Percentiles rank a stretch among this genome's conserved stretches.
phyloP scores from a whole-genome alignment of 2,329 filamentous ascomycete genomes.

The Waltergamsia citrina region DNA sequence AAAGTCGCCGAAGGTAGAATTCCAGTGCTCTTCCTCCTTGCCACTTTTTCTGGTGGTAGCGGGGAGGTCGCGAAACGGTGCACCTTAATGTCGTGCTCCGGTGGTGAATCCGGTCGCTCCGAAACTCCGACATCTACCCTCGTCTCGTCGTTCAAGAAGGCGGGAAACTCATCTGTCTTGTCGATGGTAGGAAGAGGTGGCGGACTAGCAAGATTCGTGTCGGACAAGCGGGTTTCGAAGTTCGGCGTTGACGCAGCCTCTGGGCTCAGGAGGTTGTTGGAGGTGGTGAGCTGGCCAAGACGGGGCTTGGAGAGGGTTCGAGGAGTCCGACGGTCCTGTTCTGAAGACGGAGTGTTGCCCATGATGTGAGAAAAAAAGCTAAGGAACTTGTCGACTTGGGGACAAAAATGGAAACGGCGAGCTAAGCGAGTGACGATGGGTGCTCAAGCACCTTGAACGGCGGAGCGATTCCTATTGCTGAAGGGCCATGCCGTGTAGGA shows the following conservation, averaged over 20 bases:
- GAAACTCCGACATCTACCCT: too few relatives aligned
- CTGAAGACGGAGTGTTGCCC: slow-evolving; percentile 41
- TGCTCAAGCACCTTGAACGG: slow-evolving; percentile 2
- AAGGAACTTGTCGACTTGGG: too few relatives aligned
- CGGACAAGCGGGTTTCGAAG: slow-evolving; percentile 17
- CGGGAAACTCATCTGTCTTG: too few relatives aligned
- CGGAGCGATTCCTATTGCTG: slow-evolving; percentile 2
- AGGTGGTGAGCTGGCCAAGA: slow-evolving; percentile 24
- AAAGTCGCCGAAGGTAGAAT: not conserved
- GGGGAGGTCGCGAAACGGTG: too few relatives aligned
- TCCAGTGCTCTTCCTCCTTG: not conserved
- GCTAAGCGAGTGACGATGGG: not conserved
- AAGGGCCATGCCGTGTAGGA: not conserved
- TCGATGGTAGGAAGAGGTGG: too few relatives aligned
- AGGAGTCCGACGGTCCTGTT: slow-evolving; percentile 26
- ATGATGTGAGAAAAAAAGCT: too few relatives aligned
- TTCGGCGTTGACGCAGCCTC: slow-evolving; percentile 14
- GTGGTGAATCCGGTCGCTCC: too few relatives aligned
- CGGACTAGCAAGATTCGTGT: slow-evolving; percentile 19
- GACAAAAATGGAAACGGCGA: not conserved
- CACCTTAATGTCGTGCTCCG: too few relatives aligned
- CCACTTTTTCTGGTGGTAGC: not conserved
- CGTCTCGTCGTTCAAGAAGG: too few relatives aligned
- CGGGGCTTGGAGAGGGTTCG: slow-evolving; percentile 44
- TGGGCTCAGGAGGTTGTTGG: slow-evolving; percentile 26